Conservation (phyloP, 768 basidiomycete genomes). For the Symmetrospora coprosmae region DNA sequence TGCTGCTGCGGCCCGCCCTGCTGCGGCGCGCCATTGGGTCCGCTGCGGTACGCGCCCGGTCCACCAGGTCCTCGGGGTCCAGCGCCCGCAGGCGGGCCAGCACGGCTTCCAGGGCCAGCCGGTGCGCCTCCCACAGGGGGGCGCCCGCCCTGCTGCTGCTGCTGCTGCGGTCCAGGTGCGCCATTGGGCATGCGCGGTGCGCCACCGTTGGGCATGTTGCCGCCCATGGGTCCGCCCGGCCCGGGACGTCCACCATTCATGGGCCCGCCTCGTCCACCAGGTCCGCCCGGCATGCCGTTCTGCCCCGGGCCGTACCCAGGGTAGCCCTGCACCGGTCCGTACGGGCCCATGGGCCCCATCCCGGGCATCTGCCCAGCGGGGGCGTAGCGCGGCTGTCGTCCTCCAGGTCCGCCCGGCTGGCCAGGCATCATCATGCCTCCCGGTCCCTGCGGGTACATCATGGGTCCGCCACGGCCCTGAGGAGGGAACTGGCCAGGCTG, state of each 20-base stretch:
- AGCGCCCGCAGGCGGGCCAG: conserved; percentile 34
- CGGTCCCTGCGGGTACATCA: conserved; percentile 48
- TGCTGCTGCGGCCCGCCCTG: too few relatives aligned
- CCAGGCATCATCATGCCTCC: background rate
- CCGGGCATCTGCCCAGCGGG: conserved; percentile 57
- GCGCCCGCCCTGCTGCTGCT: conserved; percentile 35
- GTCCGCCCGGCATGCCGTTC: conserved; percentile 35
- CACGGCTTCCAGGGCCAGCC: conserved; percentile 39
- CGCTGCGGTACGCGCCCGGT: conserved; percentile 23
- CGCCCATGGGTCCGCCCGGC: conserved; percentile 37
- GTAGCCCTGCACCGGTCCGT: conserved; percentile 54
- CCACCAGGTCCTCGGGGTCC: conserved; percentile 33
- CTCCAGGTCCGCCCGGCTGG: conserved; percentile 51
- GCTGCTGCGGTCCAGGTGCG: conserved; percentile 45
- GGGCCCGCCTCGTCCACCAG: conserved; percentile 52
- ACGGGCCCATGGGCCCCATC: conserved; percentile 50
- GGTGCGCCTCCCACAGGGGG: conserved; percentile 40
- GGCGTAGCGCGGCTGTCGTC: conserved; percentile 71
- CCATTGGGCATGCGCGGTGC: conserved; percentile 39
- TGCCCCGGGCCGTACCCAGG: conserved; percentile 35
- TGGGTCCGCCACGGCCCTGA: conserved; percentile 57
- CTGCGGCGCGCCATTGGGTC: conserved; percentile 28
- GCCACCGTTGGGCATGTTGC: conserved; percentile 32
- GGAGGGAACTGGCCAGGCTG: conserved; percentile 65
- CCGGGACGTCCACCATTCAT: conserved; percentile 44